Evolutionary conservation across 202 grass and related monocot species (phyloP).

Genomic region (Brachypodium distachyon): DNA sequence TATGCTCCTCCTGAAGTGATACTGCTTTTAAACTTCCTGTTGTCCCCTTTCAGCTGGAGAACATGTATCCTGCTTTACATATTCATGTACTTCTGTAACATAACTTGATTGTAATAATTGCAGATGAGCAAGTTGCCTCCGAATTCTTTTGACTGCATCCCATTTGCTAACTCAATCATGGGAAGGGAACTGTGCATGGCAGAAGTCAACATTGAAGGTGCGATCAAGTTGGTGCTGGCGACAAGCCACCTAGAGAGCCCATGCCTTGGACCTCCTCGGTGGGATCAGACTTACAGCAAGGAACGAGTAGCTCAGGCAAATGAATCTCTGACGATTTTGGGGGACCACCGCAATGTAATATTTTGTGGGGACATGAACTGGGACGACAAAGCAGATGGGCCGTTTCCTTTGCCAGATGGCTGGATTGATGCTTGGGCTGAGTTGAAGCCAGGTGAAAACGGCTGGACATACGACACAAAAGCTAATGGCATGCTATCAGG

Average conservation of each 20-base stretch:
- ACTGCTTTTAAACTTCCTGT: background rate
- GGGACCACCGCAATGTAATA: slow-evolving; percentile 40
- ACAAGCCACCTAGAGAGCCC: slow-evolving; percentile 94
- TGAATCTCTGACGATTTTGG: slow-evolving; percentile 43
- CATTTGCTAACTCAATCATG: slow-evolving; percentile 68
- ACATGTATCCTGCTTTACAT: background rate
- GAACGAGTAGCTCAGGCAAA: slow-evolving; percentile 62
- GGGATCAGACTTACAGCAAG: slow-evolving; percentile 87
- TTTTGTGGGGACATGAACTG: slow-evolving; percentile 93
- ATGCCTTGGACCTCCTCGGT: slow-evolving; percentile 60
- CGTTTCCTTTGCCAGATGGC: slow-evolving; percentile 46
- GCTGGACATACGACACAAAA: slow-evolving; percentile 83
- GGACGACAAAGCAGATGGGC: slow-evolving; percentile 73
- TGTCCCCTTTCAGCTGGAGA: background rate
- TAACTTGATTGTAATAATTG: slow-evolving; percentile 1
- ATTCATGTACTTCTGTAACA: slow-evolving; percentile 7
- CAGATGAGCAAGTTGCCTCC: slow-evolving; percentile 73
- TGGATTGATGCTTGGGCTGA: slow-evolving; percentile 71
- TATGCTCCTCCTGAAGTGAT: background rate
- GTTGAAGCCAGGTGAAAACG: slow-evolving; percentile 53
- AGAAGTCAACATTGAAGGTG: slow-evolving; percentile 23
- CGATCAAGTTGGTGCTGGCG: slow-evolving; percentile 32
- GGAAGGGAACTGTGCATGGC: slow-evolving; percentile 59
- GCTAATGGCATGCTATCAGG: slow-evolving; percentile 57
- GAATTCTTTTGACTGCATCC: slow-evolving; percentile 16